Conservation (phyloP, 257 asterid species). For the Buddleja alternifolia region DNA sequence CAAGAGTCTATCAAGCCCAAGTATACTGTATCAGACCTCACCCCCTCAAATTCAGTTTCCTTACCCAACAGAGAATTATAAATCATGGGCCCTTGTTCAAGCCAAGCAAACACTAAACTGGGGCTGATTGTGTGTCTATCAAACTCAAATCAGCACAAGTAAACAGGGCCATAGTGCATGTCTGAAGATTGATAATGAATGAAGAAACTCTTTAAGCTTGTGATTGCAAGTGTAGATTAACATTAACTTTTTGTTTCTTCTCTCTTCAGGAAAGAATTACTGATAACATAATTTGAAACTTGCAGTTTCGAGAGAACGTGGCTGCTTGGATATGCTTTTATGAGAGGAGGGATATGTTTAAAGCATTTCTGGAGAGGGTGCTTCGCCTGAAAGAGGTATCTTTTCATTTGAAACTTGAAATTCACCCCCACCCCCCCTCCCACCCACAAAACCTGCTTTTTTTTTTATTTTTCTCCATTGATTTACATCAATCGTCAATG, state of each 20-base stretch:
- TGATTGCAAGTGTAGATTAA: constrained; percentile 10
- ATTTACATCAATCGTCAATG: not conserved
- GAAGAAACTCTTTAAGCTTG: constrained; percentile 12
- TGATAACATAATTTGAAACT: constrained; percentile 29
- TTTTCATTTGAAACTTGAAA: constrained; percentile 16
- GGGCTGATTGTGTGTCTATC: no score
- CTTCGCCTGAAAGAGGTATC: constrained; percentile 86
- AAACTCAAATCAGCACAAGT: no score
- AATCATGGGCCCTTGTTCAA: no score
- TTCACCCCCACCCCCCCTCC: no score
- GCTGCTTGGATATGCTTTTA: constrained; percentile 97
- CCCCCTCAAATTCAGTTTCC: no score
- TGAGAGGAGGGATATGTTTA: constrained; percentile 72
- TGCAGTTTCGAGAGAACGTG: constrained; percentile 98
- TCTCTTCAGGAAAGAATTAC: not conserved
- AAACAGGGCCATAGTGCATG: no score
- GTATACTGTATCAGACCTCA: no score
- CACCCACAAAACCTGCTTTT: no score
- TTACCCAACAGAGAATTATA: no score
- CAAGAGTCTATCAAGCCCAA: no score
- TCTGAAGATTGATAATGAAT: constrained; percentile 12
- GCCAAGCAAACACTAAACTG: no score
- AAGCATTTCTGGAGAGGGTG: constrained; percentile 89
- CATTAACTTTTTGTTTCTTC: constrained; percentile 4
- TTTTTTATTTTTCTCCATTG: constrained; percentile 13